Evolutionary conservation across 441 rosid genomes (phyloP).

Genomic region (Pelargonium fulgidum): DNA sequence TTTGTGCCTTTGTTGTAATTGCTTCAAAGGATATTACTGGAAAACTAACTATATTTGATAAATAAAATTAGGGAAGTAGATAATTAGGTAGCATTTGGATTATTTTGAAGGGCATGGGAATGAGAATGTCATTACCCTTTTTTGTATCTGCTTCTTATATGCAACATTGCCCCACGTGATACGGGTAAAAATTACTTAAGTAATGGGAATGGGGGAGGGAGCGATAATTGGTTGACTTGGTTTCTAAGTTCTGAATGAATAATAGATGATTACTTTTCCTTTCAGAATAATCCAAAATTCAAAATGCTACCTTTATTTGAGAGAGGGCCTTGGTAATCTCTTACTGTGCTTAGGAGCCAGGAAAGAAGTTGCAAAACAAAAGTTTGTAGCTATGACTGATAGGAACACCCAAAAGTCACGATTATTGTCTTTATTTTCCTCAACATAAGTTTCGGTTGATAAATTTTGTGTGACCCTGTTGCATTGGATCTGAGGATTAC

Average conservation of each 20-base stretch:
- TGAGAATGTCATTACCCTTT: background rate
- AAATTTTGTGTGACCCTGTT: no score
- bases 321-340: background rate
- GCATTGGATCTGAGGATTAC: background rate
- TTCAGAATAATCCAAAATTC: background rate
- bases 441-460: background rate
- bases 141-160: background rate
- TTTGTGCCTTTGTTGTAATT: background rate
- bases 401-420: background rate
- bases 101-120: background rate
- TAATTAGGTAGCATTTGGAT: background rate
- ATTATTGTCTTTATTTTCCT: background rate
- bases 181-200: background rate
- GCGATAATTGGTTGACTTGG: background rate
- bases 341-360: background rate
- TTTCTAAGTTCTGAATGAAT: background rate
- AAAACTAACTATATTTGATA: background rate
- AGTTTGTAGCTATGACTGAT: slow-evolving; percentile 1
- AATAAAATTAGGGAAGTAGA: background rate
- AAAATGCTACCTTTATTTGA: background rate
- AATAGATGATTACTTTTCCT: background rate
- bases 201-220: background rate
- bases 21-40: background rate
- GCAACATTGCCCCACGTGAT: background rate
- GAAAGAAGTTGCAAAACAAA: background rate